phyloP scores from a whole-genome alignment of 768 basidiomycete genomes.

The Lentinula raphanica region DNA sequence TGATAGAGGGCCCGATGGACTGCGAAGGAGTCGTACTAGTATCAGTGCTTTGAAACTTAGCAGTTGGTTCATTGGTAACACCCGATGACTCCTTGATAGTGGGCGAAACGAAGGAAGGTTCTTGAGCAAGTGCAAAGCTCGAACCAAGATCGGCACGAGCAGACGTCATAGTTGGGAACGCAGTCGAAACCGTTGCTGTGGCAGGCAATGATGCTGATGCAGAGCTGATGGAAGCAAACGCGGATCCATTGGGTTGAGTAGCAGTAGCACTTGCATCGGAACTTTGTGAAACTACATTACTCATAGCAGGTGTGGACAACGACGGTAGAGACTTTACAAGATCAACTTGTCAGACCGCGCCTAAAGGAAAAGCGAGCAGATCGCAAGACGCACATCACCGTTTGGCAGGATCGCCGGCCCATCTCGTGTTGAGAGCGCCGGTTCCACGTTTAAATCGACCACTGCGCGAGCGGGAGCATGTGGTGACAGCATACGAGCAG shows the following conservation, averaged over 20 bases:
- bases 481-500: neutral
- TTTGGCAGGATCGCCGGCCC: neutral
- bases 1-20: neutral
- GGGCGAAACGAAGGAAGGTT: neutral
- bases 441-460: neutral
- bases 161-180: neutral
- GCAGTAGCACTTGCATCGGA: neutral
- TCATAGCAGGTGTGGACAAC: too few species aligned
- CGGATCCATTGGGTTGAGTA: neutral
- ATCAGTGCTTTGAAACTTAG: neutral
- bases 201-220: neutral
- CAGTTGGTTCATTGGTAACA: neutral
- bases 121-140: neutral
- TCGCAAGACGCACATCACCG: neutral
- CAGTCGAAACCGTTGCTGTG: neutral
- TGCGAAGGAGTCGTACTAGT: neutral
- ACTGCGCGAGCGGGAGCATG: neutral
- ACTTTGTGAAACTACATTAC: neutral
- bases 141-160: neutral
- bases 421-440: neutral
- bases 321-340: neutral
- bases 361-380: neutral
- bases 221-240: neutral
- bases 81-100: neutral
- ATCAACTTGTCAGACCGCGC: neutral